Evolutionary conservation across 2,329 filamentous ascomycete genomes (phyloP).

Genomic region (Colletotrichum simmondsii): DNA sequence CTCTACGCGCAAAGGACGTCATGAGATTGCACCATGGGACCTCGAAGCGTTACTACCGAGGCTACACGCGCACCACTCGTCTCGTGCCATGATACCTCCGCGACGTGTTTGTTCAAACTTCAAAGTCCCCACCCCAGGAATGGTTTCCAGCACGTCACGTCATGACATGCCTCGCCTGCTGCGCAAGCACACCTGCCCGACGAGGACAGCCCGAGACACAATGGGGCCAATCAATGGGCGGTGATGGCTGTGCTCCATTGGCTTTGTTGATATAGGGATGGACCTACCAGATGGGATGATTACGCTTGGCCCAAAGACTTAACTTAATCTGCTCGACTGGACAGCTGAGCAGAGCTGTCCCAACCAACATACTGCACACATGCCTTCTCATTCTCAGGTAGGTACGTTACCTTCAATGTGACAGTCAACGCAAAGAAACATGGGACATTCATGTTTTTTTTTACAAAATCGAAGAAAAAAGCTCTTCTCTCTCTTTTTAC

Average conservation of each 20-base stretch:
- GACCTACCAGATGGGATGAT: not conserved
- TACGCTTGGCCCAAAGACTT: too few species aligned
- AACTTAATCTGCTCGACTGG: too few species aligned
- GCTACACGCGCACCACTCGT: not conserved
- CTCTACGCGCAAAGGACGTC: not conserved
- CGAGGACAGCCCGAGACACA: conserved; percentile 16
- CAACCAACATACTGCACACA: too few species aligned
- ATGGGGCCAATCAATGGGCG: not conserved
- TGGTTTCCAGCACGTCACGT: not conserved
- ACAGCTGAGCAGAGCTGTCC: too few species aligned
- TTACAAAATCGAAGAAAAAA: conserved; percentile 12
- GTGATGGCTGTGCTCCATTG: not conserved
- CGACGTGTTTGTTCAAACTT: not conserved
- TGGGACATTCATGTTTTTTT: not conserved
- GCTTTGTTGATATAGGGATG: not conserved
- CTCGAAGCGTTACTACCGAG: not conserved
- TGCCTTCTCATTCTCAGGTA: too few species aligned
- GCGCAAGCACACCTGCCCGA: conserved; percentile 33
- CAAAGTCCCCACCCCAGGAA: too few species aligned
- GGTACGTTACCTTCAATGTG: too few species aligned
- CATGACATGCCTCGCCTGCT: not conserved
- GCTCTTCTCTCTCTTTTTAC: conserved; percentile 10
- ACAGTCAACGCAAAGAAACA: too few species aligned
- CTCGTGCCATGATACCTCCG: not conserved
- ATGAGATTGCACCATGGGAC: not conserved